Conservation (phyloP, 129 eudicot genomes). For the Lonicera japonica region DNA sequence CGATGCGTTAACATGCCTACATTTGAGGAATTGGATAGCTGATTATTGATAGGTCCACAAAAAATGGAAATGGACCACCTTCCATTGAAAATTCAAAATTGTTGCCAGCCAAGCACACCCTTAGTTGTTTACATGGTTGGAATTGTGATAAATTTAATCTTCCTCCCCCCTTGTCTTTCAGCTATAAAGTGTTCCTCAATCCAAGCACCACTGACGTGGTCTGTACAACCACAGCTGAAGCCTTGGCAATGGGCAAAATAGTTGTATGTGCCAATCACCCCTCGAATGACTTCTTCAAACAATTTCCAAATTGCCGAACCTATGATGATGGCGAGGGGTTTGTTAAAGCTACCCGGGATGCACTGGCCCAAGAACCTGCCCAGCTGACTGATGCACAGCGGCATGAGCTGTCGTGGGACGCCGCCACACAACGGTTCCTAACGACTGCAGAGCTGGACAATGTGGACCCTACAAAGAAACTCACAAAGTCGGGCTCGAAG, state of each 20-base stretch:
- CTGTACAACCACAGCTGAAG: conserved; percentile 94
- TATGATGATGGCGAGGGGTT: conserved; percentile 61
- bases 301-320: conserved; percentile 83
- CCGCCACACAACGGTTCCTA: conserved; percentile 79
- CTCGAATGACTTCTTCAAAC: conserved; percentile 89
- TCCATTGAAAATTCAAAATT: too few species aligned
- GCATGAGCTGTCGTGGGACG: conserved; percentile 96
- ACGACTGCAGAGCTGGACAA: conserved; percentile 51
- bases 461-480: conserved; percentile 29
- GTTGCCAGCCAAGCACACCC: too few species aligned
- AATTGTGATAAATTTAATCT: neutral
- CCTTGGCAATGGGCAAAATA: conserved; percentile 94
- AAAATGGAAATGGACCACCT: too few species aligned
- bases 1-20: too few species aligned
- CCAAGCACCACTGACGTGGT: conserved; percentile 98
- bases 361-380: conserved; percentile 61
- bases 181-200: conserved; percentile 88
- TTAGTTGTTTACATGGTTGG: conserved; percentile 1
- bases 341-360: conserved; percentile 54
- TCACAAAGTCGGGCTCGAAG: conserved; percentile 28
- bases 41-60: too few species aligned
- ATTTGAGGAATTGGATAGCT: too few species aligned
- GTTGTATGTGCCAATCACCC: conserved; percentile 90
- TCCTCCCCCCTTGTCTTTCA: conserved; percentile 18
- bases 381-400: conserved; percentile 54